A percentile compares a stretch with the other conserved stretches of the same genome.
phyloP scores from a whole-genome alignment of 2,329 filamentous ascomycete genomes.

The Penicillium sp. region DNA sequence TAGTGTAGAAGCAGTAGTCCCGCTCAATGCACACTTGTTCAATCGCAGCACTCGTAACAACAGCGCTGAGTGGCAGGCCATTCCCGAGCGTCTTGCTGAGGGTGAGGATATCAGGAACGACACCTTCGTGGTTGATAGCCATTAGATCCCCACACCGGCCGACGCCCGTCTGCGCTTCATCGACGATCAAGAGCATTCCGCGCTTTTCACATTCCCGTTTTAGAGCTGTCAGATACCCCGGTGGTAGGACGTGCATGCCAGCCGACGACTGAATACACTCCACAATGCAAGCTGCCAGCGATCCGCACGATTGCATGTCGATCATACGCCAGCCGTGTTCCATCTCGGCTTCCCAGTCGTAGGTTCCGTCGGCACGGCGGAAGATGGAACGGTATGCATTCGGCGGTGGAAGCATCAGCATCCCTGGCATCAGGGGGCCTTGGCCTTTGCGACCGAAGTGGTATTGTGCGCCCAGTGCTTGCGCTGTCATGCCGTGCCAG shows the following conservation, averaged over 20 bases:
- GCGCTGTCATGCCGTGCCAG: conserved; percentile 61
- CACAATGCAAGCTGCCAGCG: conserved; percentile 61
- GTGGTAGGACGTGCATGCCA: conserved; percentile 59
- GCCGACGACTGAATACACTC: conserved; percentile 60
- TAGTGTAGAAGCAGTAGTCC: conserved; percentile 59
- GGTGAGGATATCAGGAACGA: conserved; percentile 57
- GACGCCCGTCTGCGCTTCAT: conserved; percentile 60
- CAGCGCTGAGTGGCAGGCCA: conserved; percentile 57
- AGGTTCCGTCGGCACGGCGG: conserved; percentile 55
- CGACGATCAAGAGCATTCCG: conserved; percentile 57
- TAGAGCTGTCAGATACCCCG: conserved; percentile 57
- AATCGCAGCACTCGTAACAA: conserved; percentile 55
- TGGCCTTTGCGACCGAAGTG: conserved; percentile 21
- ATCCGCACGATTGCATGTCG: conserved; percentile 58
- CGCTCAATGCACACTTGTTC: conserved; percentile 48
- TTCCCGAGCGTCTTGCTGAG: conserved; percentile 62
- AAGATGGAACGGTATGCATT: conserved; percentile 63
- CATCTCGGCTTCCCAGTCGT: conserved; percentile 65
- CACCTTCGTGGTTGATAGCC: conserved; percentile 52
- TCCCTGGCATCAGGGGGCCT: conserved; percentile 50
- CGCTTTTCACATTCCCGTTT: conserved; percentile 55
- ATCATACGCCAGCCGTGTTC: conserved; percentile 61
- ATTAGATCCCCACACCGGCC: conserved; percentile 58
- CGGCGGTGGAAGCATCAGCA: conserved; percentile 57
- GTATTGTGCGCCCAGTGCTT: conserved; percentile 49